Percentiles rank a stretch among this genome's conserved stretches.
Conservation (phyloP, 1,139 yeast genomes). For the Maudiozyma humilis region DNA sequence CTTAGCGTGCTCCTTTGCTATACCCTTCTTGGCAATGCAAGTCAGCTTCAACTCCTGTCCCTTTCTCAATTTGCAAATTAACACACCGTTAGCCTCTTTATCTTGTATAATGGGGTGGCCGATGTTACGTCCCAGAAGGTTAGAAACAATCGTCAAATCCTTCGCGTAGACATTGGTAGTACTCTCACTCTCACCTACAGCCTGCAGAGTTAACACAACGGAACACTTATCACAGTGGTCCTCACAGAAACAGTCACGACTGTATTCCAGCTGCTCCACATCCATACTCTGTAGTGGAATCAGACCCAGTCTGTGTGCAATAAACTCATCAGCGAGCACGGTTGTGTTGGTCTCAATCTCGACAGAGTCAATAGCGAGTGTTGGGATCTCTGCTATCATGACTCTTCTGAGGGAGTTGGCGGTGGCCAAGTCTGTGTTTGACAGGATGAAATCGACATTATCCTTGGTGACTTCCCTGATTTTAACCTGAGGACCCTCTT, state of each 20-base stretch:
- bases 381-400: slow-evolving; percentile 94
- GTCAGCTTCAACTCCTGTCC: slow-evolving; percentile 84
- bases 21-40: slow-evolving; percentile 96
- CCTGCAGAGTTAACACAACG: slow-evolving; percentile 76
- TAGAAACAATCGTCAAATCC: slow-evolving; percentile 55
- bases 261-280: slow-evolving; percentile 69
- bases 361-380: slow-evolving; percentile 89
- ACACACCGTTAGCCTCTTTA: slow-evolving; percentile 67
- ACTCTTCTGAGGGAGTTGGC: slow-evolving; percentile 90
- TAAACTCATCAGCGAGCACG: slow-evolving; percentile 92
- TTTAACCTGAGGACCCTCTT: slow-evolving; percentile 70
- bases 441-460: slow-evolving; percentile 80
- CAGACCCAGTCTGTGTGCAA: slow-evolving; percentile 86
- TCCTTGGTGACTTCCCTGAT: slow-evolving; percentile 80
- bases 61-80: slow-evolving; percentile 82
- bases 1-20: slow-evolving; percentile 96
- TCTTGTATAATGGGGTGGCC: slow-evolving; percentile 87
- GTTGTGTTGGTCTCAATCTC: slow-evolving; percentile 91
- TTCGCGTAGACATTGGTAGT: slow-evolving; percentile 86
- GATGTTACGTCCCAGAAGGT: slow-evolving; percentile 37
- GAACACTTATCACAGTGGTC: slow-evolving; percentile 94
- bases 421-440: slow-evolving; percentile 80
- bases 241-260: slow-evolving; percentile 95
- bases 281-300: slow-evolving; percentile 82
- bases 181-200: slow-evolving; percentile 79